Evolutionary conservation across 805 yeast species (phyloP), one percentile per base, ranked within the genome.

Genomic region (Lipomyces spencermartinsiae): DNA sequence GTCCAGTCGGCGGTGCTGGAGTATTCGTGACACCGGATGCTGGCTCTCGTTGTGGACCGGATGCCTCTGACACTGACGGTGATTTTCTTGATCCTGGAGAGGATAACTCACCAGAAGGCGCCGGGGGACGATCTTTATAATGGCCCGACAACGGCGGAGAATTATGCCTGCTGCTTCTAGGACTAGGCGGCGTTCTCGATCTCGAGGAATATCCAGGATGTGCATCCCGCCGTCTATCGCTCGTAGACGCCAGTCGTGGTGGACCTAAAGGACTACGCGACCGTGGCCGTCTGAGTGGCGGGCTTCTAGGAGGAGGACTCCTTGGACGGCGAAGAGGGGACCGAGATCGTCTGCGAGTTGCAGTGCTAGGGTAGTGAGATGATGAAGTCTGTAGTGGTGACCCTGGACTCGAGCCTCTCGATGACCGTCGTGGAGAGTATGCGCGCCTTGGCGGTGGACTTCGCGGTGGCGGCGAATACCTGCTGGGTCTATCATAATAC

Each of bases 391-490:
- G 60, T 14, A 63, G 61, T 25, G 65, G 65, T 1, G 69, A 66
- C 2, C 66, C 63, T 8, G 54, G 53, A n/a, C 66, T 62, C 16
- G 69, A 66, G 34, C 63, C 53, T n/a, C 66, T 62, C 29, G 69
- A 66, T 14, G 66, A 43, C 19, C 62, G 34, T 12, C 59, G 62
- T 4, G 66, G 62, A 16, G 66, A 63, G 39, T 63, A 63, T 7
- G 58, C 39, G 10, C 59, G 49, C 19, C 53, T 14, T 14, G 46
- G 61, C 7, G 25, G 51, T 39, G 61, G 43, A 58, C 46, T 33
- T 35, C 31, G 55, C 10, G 67, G 51, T 43, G 67, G 57, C 29
- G 58, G 63, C 58, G 62, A 64, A 57, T 58, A 58, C 25, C 67
- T 35, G 35, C 54, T 53, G 31, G 53, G 43, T 61, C 64, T 51